Evolutionary conservation across 2,329 filamentous ascomycete species (phyloP).

Genomic region (Curvularia hawaiiensis): DNA sequence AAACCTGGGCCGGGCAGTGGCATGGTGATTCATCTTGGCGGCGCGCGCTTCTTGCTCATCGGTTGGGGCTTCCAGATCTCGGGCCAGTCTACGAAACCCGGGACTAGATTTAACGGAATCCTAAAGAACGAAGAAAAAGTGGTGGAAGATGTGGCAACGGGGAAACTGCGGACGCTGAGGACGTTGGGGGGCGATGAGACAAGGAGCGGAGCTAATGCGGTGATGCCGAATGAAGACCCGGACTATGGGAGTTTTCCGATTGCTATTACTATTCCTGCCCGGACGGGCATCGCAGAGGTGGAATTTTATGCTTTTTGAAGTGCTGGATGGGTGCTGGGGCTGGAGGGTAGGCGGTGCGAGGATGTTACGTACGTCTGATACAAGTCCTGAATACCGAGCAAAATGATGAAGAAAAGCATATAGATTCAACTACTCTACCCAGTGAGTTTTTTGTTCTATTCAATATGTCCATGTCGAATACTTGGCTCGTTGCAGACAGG

Average conservation of each 20-base stretch:
- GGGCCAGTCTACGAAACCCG: slow-evolving; percentile 32
- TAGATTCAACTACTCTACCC: not conserved
- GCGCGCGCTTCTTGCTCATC: slow-evolving; percentile 51
- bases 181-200: slow-evolving; percentile 55
- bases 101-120: slow-evolving; percentile 51
- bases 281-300: slow-evolving; percentile 45
- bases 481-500: not conserved
- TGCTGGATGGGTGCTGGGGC: not conserved
- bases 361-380: not conserved
- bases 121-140: slow-evolving; percentile 51
- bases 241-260: slow-evolving; percentile 64
- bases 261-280: slow-evolving; percentile 59
- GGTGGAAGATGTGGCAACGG: slow-evolving; percentile 43
- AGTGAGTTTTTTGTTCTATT: not conserved
- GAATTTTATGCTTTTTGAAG: slow-evolving; percentile 14
- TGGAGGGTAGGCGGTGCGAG: not conserved
- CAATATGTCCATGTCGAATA: not conserved
- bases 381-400: not conserved
- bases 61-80: slow-evolving; percentile 54
- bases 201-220: slow-evolving; percentile 53
- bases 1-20: slow-evolving; percentile 49
- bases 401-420: not conserved
- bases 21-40: slow-evolving; percentile 51
- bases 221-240: slow-evolving; percentile 63
- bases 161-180: slow-evolving; percentile 46